Evolutionary conservation across 768 basidiomycete genomes (phyloP).

Genomic region (Cyathus striatus): DNA sequence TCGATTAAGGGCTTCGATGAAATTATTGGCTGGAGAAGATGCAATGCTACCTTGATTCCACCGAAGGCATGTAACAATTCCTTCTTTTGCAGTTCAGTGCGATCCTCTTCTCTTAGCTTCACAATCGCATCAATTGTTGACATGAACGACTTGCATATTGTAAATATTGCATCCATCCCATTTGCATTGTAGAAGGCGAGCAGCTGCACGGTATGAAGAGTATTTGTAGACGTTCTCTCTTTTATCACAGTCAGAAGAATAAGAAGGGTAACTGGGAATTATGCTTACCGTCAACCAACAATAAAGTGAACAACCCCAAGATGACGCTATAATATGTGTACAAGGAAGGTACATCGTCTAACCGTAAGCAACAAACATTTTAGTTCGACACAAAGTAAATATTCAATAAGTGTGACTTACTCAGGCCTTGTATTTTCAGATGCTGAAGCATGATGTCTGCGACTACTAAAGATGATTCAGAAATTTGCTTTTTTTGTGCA

Average conservation of each 20-base stretch:
- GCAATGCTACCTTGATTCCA: conserved; percentile 76
- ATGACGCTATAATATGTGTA: conserved; percentile 45
- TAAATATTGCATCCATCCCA: conserved; percentile 66
- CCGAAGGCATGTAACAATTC: conserved; percentile 74
- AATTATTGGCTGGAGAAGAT: conserved; percentile 70
- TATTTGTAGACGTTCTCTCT: conserved; percentile 76
- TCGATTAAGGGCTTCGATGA: conserved; percentile 81
- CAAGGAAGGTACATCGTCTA: conserved; percentile 25
- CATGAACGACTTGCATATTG: conserved; percentile 50
- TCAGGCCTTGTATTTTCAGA: conserved; percentile 44
- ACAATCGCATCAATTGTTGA: conserved; percentile 51
- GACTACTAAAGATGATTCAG: conserved; percentile 60
- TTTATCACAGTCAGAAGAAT: conserved; percentile 5
- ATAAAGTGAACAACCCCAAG: conserved; percentile 36
- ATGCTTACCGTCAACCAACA: conserved; percentile 49
- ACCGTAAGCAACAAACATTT: not conserved
- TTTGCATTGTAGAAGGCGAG: conserved; percentile 65
- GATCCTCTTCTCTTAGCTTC: conserved; percentile 46
- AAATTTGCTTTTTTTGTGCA: conserved; percentile 72
- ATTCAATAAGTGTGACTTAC: conserved; percentile 46
- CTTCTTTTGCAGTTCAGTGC: conserved; percentile 51
- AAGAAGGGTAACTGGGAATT: conserved; percentile 7
- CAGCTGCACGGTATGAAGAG: conserved; percentile 80
- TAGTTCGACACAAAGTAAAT: too few relatives aligned
- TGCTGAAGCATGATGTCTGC: conserved; percentile 73